Conservation (phyloP, 2,329 filamentous ascomycete genomes). For the Penicillium sp. region DNA sequence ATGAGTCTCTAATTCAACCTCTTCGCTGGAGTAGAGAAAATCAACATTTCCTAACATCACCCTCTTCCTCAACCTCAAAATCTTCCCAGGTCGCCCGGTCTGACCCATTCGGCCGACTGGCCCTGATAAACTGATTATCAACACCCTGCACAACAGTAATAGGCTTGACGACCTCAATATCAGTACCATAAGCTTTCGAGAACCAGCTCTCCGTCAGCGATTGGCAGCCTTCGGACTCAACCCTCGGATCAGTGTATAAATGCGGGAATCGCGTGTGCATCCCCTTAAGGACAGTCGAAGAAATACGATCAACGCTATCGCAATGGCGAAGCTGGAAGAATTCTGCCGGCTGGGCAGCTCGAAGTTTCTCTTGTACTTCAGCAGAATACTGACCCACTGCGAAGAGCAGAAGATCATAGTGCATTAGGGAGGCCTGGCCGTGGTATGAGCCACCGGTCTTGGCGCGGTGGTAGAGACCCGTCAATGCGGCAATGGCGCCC, state of each 20-base stretch:
- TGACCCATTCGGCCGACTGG: slow-evolving; percentile 53
- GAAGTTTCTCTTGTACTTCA: slow-evolving; percentile 54
- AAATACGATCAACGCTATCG: slow-evolving; percentile 66
- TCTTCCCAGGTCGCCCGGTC: slow-evolving; percentile 51
- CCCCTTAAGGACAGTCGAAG: slow-evolving; percentile 56
- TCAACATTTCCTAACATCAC: slow-evolving; percentile 28
- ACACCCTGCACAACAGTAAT: slow-evolving; percentile 49
- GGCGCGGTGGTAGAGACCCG: slow-evolving; percentile 63
- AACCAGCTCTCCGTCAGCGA: slow-evolving; percentile 53
- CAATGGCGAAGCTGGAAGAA: slow-evolving; percentile 60
- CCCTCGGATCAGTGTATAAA: slow-evolving; percentile 46
- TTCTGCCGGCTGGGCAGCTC: slow-evolving; percentile 49
- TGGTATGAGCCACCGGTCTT: slow-evolving; percentile 65
- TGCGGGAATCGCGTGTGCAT: slow-evolving; percentile 56
- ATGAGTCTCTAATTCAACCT: neutral
- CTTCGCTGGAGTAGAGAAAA: neutral
- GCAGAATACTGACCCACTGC: slow-evolving; percentile 58
- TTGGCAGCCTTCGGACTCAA: slow-evolving; percentile 30
- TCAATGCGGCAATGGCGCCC: slow-evolving; percentile 66
- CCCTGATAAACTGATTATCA: slow-evolving; percentile 50
- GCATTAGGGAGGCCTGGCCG: slow-evolving; percentile 63
- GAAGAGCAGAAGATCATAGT: slow-evolving; percentile 68
- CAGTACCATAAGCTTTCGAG: slow-evolving; percentile 43
- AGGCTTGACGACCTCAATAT: slow-evolving; percentile 51
- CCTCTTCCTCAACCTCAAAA: slow-evolving; percentile 25